A percentile compares a stretch with the other conserved stretches of the same genome.
phyloP scores from a whole-genome alignment of 2,329 filamentous ascomycete species.

The Sphaceloma murrayae region DNA sequence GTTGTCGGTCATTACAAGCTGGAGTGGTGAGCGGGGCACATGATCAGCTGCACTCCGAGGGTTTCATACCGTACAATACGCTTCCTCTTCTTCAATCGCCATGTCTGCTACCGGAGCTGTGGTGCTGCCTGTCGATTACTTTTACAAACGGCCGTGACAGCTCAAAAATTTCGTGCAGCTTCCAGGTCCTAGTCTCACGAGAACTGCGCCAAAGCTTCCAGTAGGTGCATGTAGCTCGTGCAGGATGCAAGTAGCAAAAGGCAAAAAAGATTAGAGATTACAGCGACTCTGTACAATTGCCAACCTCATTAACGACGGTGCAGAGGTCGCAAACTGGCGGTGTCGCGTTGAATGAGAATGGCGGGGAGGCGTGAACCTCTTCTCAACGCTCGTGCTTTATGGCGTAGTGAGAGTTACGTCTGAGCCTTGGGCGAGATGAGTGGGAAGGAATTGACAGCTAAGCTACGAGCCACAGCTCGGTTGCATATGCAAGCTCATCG shows the following conservation, averaged over 20 bases:
- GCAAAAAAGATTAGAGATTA: background rate
- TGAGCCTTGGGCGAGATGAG: conserved; percentile 1
- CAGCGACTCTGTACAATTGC: conserved; percentile 8
- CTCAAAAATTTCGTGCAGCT: conserved; percentile 7
- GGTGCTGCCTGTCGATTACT: background rate
- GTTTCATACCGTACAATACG: conserved; percentile 55
- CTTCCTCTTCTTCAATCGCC: conserved; percentile 43
- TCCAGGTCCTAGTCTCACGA: background rate
- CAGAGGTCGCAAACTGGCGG: conserved; percentile 3
- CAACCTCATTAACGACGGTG: conserved; percentile 13
- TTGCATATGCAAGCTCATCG: conserved; percentile 2
- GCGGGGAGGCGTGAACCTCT: conserved; percentile 16
- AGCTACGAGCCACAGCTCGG: conserved; percentile 1
- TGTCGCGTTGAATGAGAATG: conserved; percentile 15
- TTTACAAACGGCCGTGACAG: conserved; percentile 9
- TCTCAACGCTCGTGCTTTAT: conserved; percentile 11
- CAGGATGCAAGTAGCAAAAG: background rate
- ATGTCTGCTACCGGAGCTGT: conserved; percentile 18
- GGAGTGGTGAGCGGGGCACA: conserved; percentile 20
- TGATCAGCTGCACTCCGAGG: background rate
- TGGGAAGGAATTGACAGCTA: background rate
- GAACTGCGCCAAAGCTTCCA: conserved; percentile 11
- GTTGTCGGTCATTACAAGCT: conserved; percentile 86
- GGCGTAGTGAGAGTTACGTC: conserved; percentile 1
- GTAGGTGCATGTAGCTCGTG: background rate